These are phyloP conservation scores for Nepenthes gracilis DNA, from an alignment of 148 eudicot species.

Conservation along the genomic window DNA sequence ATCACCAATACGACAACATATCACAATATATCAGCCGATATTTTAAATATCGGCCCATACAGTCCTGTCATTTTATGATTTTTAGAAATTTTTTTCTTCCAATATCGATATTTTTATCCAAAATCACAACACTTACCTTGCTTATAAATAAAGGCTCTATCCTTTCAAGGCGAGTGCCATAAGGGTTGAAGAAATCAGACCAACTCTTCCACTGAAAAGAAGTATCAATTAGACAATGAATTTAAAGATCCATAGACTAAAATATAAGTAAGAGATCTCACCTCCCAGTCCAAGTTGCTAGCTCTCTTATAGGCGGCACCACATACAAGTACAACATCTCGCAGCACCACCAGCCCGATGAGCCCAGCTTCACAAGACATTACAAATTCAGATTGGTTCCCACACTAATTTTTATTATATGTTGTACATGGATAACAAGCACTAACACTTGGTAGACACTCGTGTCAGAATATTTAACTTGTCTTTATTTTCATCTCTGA, in stretches of 20 bases:
- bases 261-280: constrained; percentile 10
- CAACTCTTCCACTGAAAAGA: constrained; percentile 73
- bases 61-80: no score
- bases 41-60: no score
- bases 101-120: neutral
- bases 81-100: no score
- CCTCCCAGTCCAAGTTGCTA: constrained; percentile 71
- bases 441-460: no score
- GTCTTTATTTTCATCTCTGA: no score
- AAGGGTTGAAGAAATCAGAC: constrained; percentile 77
- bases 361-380: constrained; percentile 64
- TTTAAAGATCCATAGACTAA: neutral
- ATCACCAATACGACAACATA: no score
- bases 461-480: no score
- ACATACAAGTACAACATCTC: constrained; percentile 82
- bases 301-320: constrained; percentile 90
- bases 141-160: constrained; percentile 84
- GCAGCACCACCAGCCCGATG: constrained; percentile 70
- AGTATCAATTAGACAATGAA: constrained; percentile 2
- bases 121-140: constrained; percentile 42
- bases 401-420: no score
- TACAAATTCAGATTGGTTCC: no score
- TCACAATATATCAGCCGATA: no score
- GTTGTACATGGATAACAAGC: no score
- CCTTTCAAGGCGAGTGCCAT: constrained; percentile 57